A percentile compares a stretch with the other conserved stretches of the same genome.
Conservation (phyloP, 2,329 filamentous ascomycete species). For the Coleophoma crateriformis region DNA sequence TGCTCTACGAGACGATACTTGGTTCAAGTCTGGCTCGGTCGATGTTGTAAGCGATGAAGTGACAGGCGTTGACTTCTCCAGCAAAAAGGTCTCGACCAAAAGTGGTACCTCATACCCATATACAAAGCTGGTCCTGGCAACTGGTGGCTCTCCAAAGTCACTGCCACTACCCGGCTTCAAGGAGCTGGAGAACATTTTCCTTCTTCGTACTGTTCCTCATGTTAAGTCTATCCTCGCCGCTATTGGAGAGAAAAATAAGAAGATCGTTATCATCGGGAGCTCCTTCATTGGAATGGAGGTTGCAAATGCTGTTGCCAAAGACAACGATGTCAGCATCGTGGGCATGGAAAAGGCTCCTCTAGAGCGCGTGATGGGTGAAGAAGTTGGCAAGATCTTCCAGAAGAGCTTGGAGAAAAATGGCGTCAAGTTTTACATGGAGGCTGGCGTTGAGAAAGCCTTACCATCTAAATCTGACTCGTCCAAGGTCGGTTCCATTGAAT, state of each 20-base stretch:
- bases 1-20: conserved; percentile 69
- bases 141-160: conserved; percentile 70
- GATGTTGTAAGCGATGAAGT: conserved; percentile 60
- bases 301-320: conserved; percentile 74
- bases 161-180: conserved; percentile 84
- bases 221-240: conserved; percentile 71
- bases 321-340: conserved; percentile 79
- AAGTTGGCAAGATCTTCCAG: conserved; percentile 78
- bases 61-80: conserved; percentile 68
- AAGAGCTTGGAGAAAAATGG: conserved; percentile 77
- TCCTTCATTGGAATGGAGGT: conserved; percentile 99
- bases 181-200: conserved; percentile 80
- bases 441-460: conserved; percentile 76
- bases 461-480: conserved; percentile 61
- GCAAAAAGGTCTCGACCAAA: conserved; percentile 69
- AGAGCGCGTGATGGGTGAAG: conserved; percentile 76
- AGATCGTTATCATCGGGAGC: conserved; percentile 85
- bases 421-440: conserved; percentile 80
- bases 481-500: conserved; percentile 71
- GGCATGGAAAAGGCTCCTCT: conserved; percentile 85
- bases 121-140: conserved; percentile 84
- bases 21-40: conserved; percentile 62
- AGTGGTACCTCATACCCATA: conserved; percentile 69
- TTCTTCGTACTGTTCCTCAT: conserved; percentile 72
- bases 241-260: conserved; percentile 80